A percentile compares a stretch with the other conserved stretches of the same genome.
phyloP scores from a whole-genome alignment of 2,329 filamentous ascomycete species.

The Claviceps arundinis region DNA sequence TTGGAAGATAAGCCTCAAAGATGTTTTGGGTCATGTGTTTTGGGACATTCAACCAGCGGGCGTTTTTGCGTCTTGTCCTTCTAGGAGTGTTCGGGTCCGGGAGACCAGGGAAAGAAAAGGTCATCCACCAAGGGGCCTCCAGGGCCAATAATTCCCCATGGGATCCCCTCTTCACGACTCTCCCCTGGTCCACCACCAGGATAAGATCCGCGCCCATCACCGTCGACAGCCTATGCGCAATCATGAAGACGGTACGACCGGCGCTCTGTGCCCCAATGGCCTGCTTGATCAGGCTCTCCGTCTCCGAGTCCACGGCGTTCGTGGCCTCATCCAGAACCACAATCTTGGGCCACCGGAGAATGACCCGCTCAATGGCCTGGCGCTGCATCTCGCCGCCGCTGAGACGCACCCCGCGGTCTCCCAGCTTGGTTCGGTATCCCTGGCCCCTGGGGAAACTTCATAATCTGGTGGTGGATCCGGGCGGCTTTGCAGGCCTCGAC shows the following conservation, averaged over 20 bases:
- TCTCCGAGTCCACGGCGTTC: constrained; percentile 32
- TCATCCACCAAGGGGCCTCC: too few relatives aligned
- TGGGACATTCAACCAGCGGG: too few relatives aligned
- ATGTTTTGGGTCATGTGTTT: too few relatives aligned
- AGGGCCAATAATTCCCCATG: constrained; percentile 32
- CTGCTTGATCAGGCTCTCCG: constrained; percentile 28
- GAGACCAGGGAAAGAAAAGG: too few relatives aligned
- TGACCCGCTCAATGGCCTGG: constrained; percentile 30
- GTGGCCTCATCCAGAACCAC: constrained; percentile 36
- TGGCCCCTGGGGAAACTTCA: constrained; percentile 33
- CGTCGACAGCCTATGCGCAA: constrained; percentile 31
- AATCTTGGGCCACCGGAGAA: constrained; percentile 16
- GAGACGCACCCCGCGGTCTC: constrained; percentile 34
- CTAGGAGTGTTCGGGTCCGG: too few relatives aligned
- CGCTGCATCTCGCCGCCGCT: constrained; percentile 39
- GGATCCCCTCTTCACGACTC: constrained; percentile 36
- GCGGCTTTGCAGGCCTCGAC: constrained; percentile 47
- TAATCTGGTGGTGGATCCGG: constrained; percentile 51
- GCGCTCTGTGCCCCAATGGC: constrained; percentile 31
- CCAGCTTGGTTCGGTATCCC: constrained; percentile 33
- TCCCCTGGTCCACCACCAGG: constrained; percentile 37
- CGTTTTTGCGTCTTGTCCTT: too few relatives aligned
- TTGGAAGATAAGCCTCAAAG: too few relatives aligned
- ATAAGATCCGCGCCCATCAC: constrained; percentile 37
- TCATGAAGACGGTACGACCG: constrained; percentile 36